Conservation (phyloP, 1,284 basidiomycete species). For the Ceratobasidium sp. region DNA sequence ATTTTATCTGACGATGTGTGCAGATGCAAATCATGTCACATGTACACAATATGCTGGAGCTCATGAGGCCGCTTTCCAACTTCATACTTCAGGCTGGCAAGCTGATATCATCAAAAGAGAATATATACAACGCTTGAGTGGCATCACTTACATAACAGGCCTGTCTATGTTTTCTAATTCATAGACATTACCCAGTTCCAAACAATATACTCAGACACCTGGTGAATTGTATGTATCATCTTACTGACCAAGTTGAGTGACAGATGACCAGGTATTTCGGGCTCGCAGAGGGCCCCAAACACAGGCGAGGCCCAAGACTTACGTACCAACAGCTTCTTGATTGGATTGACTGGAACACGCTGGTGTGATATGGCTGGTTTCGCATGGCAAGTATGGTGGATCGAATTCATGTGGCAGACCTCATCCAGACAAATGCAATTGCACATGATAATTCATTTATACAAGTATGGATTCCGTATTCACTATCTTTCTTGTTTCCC, state of each 20-base stretch:
- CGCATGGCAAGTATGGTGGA: conserved; percentile 14
- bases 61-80: neutral
- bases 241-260: neutral
- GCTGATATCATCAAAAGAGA: conserved; percentile 10
- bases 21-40: conserved; percentile 44
- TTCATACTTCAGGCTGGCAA: neutral
- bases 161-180: neutral
- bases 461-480: neutral
- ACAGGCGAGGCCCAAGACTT: neutral
- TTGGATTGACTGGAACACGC: neutral
- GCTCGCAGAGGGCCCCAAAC: neutral
- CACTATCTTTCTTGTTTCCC: neutral
- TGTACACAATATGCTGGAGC: conserved; percentile 1
- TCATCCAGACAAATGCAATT: conserved; percentile 40
- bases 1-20: conserved; percentile 46
- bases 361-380: conserved; percentile 29
- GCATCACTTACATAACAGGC: neutral
- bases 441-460: conserved; percentile 32
- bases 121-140: conserved; percentile 1
- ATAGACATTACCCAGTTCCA: neutral
- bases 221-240: neutral
- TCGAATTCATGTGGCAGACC: conserved; percentile 19
- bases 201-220: conserved; percentile 4
- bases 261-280: conserved; percentile 17
- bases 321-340: neutral